Evolutionary conservation across 768 basidiomycete genomes (phyloP).

Genomic region (Mycena albidolilacea): DNA sequence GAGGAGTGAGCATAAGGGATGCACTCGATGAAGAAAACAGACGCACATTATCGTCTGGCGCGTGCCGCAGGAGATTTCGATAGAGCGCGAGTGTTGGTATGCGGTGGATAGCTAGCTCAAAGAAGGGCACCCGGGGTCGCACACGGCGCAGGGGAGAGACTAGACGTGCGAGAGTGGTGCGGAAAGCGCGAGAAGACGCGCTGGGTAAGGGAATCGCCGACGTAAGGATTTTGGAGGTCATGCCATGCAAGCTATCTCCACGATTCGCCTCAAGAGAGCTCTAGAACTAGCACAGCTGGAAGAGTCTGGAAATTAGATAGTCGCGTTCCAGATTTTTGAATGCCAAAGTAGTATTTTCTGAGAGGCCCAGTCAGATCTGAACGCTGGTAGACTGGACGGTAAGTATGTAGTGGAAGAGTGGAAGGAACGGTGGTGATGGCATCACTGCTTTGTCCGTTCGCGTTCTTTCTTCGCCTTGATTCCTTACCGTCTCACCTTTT

Average conservation of each 20-base stretch:
- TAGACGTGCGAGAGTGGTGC: slow-evolving; percentile 65
- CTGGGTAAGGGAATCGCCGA: not conserved
- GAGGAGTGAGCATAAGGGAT: not conserved
- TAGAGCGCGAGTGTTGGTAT: slow-evolving; percentile 83
- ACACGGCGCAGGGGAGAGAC: slow-evolving; percentile 69
- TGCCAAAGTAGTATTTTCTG: no score
- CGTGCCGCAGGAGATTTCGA: slow-evolving; percentile 71
- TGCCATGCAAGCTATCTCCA: not conserved
- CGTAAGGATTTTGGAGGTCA: slow-evolving; percentile 20
- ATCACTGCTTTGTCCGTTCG: no score
- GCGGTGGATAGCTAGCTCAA: slow-evolving; percentile 77
- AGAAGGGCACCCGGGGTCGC: slow-evolving; percentile 77
- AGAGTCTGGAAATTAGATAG: no score
- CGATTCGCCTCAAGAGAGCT: no score
- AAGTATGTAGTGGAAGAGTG: no score
- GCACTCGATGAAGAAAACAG: not conserved
- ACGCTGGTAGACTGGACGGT: no score
- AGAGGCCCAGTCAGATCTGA: no score
- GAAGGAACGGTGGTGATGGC: no score
- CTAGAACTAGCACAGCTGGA: no score
- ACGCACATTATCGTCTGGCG: slow-evolving; percentile 71
- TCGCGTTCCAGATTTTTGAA: no score
- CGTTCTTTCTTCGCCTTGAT: no score
- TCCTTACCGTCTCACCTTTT: no score
- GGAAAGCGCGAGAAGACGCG: slow-evolving; percentile 60